A percentile compares a stretch with the other conserved stretches of the same genome.
These are phyloP conservation scores for Claviceps humidiphila DNA, from an alignment of 2,329 filamentous ascomycete genomes.

Conservation along the genomic window DNA sequence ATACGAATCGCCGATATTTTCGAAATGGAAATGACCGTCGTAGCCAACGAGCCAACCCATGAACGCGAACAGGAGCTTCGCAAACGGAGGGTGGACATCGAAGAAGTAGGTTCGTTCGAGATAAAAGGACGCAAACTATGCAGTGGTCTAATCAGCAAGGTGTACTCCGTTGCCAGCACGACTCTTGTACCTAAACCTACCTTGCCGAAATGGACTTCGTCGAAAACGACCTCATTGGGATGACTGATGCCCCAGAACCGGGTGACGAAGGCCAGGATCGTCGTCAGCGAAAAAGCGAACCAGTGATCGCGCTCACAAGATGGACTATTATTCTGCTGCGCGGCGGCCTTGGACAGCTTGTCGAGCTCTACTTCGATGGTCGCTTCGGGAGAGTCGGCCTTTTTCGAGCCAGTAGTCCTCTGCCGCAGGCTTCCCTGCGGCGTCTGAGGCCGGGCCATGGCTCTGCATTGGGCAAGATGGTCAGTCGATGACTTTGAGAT, in stretches of 20 bases:
- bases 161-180: background rate
- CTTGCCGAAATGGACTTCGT: slow-evolving; percentile 99
- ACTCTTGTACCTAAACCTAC: slow-evolving; percentile 34
- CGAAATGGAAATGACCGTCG: slow-evolving; percentile 93
- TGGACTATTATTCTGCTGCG: slow-evolving; percentile 18
- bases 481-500: background rate
- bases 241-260: slow-evolving; percentile 94
- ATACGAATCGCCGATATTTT: slow-evolving; percentile 98
- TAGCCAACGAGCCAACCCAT: slow-evolving; percentile 97
- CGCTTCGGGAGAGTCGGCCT: slow-evolving; percentile 26
- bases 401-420: slow-evolving; percentile 40
- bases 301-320: slow-evolving; percentile 72
- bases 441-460: slow-evolving; percentile 35
- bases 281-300: slow-evolving; percentile 64
- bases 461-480: slow-evolving; percentile 11
- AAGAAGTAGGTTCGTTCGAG: slow-evolving; percentile 98
- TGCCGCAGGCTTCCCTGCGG: slow-evolving; percentile 48
- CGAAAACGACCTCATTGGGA: slow-evolving; percentile 93
- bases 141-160: background rate
- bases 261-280: slow-evolving; percentile 72
- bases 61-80: slow-evolving; percentile 92
- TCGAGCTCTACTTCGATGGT: slow-evolving; percentile 36
- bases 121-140: slow-evolving; percentile 64
- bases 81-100: slow-evolving; percentile 96
- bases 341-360: slow-evolving; percentile 28